These are phyloP conservation scores for Penicillium lagena DNA, from an alignment of 495 filamentous ascomycete species.

Conservation along the genomic window DNA sequence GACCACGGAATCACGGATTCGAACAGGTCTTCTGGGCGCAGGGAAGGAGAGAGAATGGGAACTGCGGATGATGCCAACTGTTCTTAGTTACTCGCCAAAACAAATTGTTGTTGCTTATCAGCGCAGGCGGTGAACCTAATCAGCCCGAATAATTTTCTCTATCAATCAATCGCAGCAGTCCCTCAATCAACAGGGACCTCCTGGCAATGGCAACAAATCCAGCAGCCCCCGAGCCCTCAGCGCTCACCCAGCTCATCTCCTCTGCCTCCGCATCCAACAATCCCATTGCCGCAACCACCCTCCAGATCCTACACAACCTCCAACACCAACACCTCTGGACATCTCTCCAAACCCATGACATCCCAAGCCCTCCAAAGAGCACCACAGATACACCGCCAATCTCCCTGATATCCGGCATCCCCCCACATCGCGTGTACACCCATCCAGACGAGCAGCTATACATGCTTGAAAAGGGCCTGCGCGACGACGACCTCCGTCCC, in stretches of 20 bases:
- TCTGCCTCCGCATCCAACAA: constrained; percentile 13
- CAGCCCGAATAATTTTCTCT: not conserved
- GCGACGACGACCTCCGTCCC: constrained; percentile 42
- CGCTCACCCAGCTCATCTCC: constrained; percentile 29
- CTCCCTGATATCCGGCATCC: constrained; percentile 78
- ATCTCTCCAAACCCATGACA: constrained; percentile 52
- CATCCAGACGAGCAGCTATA: constrained; percentile 90
- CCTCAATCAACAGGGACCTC: not conserved
- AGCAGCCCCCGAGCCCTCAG: constrained; percentile 16
- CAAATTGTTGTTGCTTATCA: not conserved
- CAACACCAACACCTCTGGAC: constrained; percentile 87
- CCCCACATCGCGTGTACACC: constrained; percentile 77
- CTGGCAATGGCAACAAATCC: constrained; percentile 7
- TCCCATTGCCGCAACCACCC: constrained; percentile 47
- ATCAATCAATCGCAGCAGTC: not conserved
- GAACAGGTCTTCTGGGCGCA: not conserved
- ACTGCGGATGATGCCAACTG: constrained; percentile 34
- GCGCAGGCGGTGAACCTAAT: constrained; percentile 11
- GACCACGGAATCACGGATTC: not conserved
- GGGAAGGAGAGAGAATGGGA: constrained; percentile 4
- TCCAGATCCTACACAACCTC: constrained; percentile 72
- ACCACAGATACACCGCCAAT: constrained; percentile 35
- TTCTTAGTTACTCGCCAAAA: constrained; percentile 20
- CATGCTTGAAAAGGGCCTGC: constrained; percentile 53
- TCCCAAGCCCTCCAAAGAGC: constrained; percentile 18